Conservation (phyloP, 345 rosid genomes). For the Litchi chinensis region DNA sequence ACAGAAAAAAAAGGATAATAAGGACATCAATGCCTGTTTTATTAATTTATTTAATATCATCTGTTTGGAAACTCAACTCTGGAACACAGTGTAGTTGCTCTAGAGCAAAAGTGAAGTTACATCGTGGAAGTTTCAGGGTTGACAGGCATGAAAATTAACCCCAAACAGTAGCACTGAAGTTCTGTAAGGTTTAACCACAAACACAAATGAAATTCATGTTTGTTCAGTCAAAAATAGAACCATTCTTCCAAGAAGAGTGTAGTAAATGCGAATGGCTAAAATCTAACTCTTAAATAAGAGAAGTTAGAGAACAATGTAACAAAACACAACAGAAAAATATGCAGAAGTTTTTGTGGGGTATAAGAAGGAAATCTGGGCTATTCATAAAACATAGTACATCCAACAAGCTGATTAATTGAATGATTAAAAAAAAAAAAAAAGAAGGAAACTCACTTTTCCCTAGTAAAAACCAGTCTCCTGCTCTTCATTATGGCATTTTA, state of each 20-base stretch:
- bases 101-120: background rate
- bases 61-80: too few species aligned
- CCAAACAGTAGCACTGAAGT: background rate
- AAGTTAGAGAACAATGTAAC: background rate
- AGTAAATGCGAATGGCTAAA: background rate
- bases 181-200: background rate
- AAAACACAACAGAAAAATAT: background rate
- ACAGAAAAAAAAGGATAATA: slow-evolving; percentile 35
- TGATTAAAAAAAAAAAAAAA: background rate
- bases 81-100: background rate
- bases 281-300: background rate
- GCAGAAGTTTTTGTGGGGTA: background rate
- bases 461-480: slow-evolving; percentile 7
- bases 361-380: background rate
- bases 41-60: background rate
- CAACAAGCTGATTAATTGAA: background rate
- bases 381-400: background rate
- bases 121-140: background rate
- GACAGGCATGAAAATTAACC: background rate
- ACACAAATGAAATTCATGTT: background rate
- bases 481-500: slow-evolving; percentile 2
- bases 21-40: slow-evolving; percentile 15
- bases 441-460: slow-evolving; percentile 13
- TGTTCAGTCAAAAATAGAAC: background rate
- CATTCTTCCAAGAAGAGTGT: background rate